phyloP scores from a whole-genome alignment of 176 grass and related monocot genomes.

The Ensete glaucum region DNA sequence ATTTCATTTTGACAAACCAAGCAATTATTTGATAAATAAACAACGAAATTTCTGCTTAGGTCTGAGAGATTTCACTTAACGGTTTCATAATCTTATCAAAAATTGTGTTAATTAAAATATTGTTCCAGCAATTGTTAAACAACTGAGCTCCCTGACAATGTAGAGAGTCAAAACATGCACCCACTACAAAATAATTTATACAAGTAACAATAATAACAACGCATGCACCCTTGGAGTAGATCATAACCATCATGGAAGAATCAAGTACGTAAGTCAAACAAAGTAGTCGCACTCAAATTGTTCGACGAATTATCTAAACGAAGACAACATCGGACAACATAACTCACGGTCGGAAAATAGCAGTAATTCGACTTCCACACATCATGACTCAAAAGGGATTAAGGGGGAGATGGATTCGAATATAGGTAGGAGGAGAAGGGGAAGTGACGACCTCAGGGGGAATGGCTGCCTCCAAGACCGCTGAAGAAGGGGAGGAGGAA shows the following conservation, averaged over 20 bases:
- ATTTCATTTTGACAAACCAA: background rate
- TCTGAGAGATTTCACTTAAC: background rate
- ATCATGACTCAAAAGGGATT: background rate
- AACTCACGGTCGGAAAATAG: background rate
- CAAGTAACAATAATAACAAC: background rate
- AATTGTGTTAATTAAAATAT: background rate
- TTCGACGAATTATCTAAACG: background rate
- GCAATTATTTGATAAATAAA: background rate
- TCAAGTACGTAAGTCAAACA: background rate
- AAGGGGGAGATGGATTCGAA: too few relatives aligned
- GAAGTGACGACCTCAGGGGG: slow-evolving; percentile 53
- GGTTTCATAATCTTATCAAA: background rate
- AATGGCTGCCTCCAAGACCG: slow-evolving; percentile 57
- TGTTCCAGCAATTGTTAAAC: background rate
- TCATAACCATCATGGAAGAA: background rate
- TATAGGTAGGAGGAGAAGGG: background rate
- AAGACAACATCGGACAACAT: background rate
- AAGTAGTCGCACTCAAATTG: background rate
- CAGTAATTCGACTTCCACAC: background rate
- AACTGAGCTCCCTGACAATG: background rate
- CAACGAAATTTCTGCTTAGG: background rate
- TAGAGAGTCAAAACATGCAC: background rate
- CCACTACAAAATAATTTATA: background rate
- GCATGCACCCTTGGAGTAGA: background rate
- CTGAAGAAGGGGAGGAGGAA: slow-evolving; percentile 18